Evolutionary conservation across 805 yeast genomes (phyloP).

Genomic region (Starmerella asiatica): DNA sequence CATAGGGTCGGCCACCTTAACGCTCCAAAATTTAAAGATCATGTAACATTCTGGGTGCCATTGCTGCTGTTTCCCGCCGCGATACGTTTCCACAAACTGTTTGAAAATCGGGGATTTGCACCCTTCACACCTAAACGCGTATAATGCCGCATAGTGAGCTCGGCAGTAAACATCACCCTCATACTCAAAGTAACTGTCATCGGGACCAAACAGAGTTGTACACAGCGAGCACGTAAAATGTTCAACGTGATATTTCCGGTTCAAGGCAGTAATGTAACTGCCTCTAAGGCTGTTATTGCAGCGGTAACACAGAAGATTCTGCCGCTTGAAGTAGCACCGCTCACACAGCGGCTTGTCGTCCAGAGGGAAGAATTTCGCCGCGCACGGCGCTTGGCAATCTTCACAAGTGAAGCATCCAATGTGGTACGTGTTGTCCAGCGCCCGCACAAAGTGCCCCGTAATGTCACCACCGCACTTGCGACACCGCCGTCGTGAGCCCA

Average conservation of each 20-base stretch:
- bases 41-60: slow-evolving; percentile 99
- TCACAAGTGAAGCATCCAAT: slow-evolving; percentile 76
- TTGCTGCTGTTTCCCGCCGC: slow-evolving; percentile 84
- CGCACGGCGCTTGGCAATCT: slow-evolving; percentile 70
- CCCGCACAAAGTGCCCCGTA: slow-evolving; percentile 71
- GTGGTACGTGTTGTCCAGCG: slow-evolving; percentile 66
- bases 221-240: slow-evolving; percentile 90
- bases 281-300: slow-evolving; percentile 83
- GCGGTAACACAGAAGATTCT: slow-evolving; percentile 70
- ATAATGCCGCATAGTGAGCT: slow-evolving; percentile 73
- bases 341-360: slow-evolving; percentile 68
- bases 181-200: slow-evolving; percentile 85
- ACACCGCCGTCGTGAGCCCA: slow-evolving; percentile 28
- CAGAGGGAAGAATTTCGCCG: slow-evolving; percentile 77
- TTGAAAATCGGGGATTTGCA: slow-evolving; percentile 82
- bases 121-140: slow-evolving; percentile 86
- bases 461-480: slow-evolving; percentile 41
- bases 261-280: slow-evolving; percentile 85
- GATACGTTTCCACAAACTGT: slow-evolving; percentile 82
- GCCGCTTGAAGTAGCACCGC: slow-evolving; percentile 75
- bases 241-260: slow-evolving; percentile 82
- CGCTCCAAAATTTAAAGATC: slow-evolving; percentile 95
- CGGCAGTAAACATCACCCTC: slow-evolving; percentile 75
- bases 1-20: slow-evolving; percentile 40
- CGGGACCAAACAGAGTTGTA: slow-evolving; percentile 70